Base-by-base conservation (phyloP, 352 stramenopile genomes). In the Globisporangium ultimum region DNA sequence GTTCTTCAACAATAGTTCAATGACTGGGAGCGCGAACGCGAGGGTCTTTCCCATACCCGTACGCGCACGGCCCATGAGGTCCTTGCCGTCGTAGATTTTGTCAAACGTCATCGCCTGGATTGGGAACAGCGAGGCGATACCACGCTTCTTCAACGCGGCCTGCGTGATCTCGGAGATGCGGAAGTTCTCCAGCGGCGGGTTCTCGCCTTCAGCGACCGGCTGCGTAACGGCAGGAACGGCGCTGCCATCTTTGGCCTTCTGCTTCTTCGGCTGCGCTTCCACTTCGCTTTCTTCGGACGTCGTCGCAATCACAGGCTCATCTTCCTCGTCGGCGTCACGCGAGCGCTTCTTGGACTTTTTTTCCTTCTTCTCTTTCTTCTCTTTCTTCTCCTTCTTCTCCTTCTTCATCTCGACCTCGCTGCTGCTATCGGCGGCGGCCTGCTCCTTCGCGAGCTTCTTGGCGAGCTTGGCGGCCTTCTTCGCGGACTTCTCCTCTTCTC, bases 11-110 rank as follows among this genome's bases (percentile, higher is more conserved):
- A 99, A 65, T 45, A 94, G 71, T 63, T 98, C 91, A 43, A 99
- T 84, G 17, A 98, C 78, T 4, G 97, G 97, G 41, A 99, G 79
- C 9, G 95, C 97, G 76, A 99, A 99, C 38, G 97, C 97, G 12
- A 99, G 78, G 18, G 97, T 99, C 84, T 99, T 99, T 54, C 97
- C 97, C 65, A 98, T 99, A 61, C 97, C 97, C 3, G 97, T 99
- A 24, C 95, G 91, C 10, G 93, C 96, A 52, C 96, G 89, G 15
- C 97, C 97, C 72, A 99, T 98, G 18, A 99, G 77, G 78, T 99
- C 97, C 47, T 97, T 92, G 21, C 97, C 95, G 51, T 89, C 86
- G 34, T 98, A 67, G 55, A 99, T 97, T 68, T 97, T 96, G 68
- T 97, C 82, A 54, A 98, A 99, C 12, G 96, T 97, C 80, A 97